These are phyloP conservation scores for Pichia sp. DNA, from an alignment of 1,139 yeast species.

Conservation along the genomic window DNA sequence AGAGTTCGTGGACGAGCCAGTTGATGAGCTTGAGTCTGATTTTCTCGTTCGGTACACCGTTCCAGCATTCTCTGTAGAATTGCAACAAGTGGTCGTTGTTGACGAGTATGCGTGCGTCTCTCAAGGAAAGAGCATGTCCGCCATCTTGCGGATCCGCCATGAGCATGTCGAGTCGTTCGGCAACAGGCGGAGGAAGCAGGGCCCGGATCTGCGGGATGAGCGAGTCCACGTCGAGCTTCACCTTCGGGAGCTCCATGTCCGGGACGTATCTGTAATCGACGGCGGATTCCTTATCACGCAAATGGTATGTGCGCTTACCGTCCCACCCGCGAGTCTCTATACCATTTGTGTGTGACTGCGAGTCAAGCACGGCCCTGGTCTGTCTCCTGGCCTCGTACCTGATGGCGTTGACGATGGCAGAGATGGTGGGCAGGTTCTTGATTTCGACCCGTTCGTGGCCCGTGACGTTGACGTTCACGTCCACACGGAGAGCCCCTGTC, in stretches of 20 bases:
- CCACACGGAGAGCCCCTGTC: conserved; percentile 92
- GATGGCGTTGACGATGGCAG: conserved; percentile 77
- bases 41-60: conserved; percentile 35
- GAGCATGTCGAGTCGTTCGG: conserved; percentile 48
- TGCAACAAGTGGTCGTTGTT: conserved; percentile 44
- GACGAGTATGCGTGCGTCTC: conserved; percentile 67
- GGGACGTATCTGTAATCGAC: conserved; percentile 93
- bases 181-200: conserved; percentile 62
- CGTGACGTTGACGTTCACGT: conserved; percentile 80
- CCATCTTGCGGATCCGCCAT: conserved; percentile 38
- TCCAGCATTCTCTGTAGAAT: conserved; percentile 49
- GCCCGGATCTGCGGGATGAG: conserved; percentile 38
- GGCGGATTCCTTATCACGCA: conserved; percentile 75
- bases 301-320: conserved; percentile 59
- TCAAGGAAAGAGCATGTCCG: conserved; percentile 50
- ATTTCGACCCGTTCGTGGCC: conserved; percentile 75
- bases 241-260: conserved; percentile 77
- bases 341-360: conserved; percentile 2
- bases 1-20: conserved; percentile 80
- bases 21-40: conserved; percentile 50
- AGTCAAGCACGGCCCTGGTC: conserved; percentile 16
- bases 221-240: conserved; percentile 44
- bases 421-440: conserved; percentile 80
- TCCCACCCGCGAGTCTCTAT: conserved; percentile 91
- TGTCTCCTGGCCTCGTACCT: conserved; percentile 75